phyloP scores from a whole-genome alignment of 345 rosid species.

The Tarenaya hassleriana region DNA sequence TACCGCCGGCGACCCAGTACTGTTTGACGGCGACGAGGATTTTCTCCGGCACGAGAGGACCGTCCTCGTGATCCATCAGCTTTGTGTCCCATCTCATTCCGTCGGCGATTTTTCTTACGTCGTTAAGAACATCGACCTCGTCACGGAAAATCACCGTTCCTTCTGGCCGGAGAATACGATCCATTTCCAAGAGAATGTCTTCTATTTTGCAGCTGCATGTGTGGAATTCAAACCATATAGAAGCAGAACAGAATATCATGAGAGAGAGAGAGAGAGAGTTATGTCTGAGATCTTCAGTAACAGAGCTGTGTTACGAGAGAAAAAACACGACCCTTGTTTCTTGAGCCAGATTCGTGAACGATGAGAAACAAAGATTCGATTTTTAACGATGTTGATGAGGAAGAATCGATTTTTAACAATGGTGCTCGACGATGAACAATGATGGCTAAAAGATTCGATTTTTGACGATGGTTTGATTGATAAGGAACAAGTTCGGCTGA shows the following conservation, averaged over 20 bases:
- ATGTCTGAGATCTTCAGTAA: neutral
- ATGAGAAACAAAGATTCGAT: too few species aligned
- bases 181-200: conserved; percentile 87
- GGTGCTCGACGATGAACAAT: too few species aligned
- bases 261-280: neutral
- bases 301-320: neutral
- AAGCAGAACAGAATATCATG: conserved; percentile 8
- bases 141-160: conserved; percentile 78
- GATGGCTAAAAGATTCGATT: too few species aligned
- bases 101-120: conserved; percentile 53
- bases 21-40: conserved; percentile 69
- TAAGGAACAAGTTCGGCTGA: too few species aligned
- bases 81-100: conserved; percentile 97
- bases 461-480: too few species aligned
- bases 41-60: conserved; percentile 87
- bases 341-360: too few species aligned
- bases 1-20: conserved; percentile 80
- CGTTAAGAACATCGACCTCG: conserved; percentile 68
- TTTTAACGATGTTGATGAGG: neutral
- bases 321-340: neutral
- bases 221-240: neutral
- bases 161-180: conserved; percentile 85
- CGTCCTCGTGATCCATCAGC: conserved; percentile 90
- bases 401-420: conserved; percentile 19
- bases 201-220: conserved; percentile 70